Evolutionary conservation across 371 early-diverging fungal genomes (phyloP), one percentile per base, ranked within the genome.

Genomic region (Chytridium lagenaria): DNA sequence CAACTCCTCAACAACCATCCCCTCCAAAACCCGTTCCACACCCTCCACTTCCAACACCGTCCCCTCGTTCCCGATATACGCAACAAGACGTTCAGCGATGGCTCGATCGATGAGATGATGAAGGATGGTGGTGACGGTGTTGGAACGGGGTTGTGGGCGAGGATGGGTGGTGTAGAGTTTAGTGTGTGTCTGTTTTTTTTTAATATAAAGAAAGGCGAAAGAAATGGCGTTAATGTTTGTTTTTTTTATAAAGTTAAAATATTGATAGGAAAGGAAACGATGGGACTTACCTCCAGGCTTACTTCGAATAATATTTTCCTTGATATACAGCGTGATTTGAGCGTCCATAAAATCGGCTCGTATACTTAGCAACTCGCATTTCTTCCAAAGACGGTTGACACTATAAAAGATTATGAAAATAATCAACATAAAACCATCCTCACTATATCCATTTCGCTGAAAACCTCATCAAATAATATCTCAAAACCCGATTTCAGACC

Each of bases 231-330:
- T 44, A 44, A 44, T 12, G 44, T 44, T 44, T 44, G 44, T 44
- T 44, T 7, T 7, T 44, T 44, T 7, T 7, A 44, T 44, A 12
- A 19, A 44, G 44, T 44, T 7, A 19, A 19, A 19, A 12, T 44
- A 19, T 12, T 7, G 19, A 44, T 44, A 44, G 19, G 44, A 19
- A 19, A 19, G 44, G 44, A 19, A 44, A 19, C 12, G 19, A 44
- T 12, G 44, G 44, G 19, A 19, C 12, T 31, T 61, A 61, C 61
- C 61, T 61, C 61, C 10, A 61, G 10, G 34, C 61, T 61, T 31
- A 37, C 10, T 61, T 61, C 61, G 23, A 61, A 36, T 3, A 61
- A 10, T 10, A 61, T 61, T 26, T n/a, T 61, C 61, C 23, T 34
- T 31, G 5, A 61, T 3, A 23, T 28, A 37, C 23, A 10, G 31